phyloP scores from a whole-genome alignment of 805 yeast species.

The Ogataea henricii region DNA sequence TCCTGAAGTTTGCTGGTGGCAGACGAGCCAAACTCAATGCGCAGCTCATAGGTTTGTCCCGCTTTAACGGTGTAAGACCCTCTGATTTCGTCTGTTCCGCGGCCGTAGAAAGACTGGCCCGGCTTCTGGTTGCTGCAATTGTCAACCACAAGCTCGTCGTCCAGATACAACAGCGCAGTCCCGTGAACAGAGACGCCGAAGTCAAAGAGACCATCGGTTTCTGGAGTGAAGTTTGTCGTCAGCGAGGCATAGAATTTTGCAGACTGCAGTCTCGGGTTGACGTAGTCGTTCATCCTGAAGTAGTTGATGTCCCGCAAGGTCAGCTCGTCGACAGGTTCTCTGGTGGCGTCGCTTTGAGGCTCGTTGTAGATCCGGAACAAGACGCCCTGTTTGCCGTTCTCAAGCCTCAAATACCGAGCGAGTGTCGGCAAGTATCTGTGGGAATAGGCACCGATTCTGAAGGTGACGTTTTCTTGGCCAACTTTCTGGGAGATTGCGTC shows the following conservation, averaged over 20 bases:
- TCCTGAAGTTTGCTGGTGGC: slow-evolving; percentile 33
- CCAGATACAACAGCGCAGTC: slow-evolving; percentile 54
- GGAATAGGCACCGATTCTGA: slow-evolving; percentile 37
- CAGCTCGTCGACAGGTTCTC: slow-evolving; percentile 19
- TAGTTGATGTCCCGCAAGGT: slow-evolving; percentile 12
- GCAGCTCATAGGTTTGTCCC: slow-evolving; percentile 48
- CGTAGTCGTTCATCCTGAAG: slow-evolving; percentile 14
- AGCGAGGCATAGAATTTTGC: slow-evolving; percentile 49
- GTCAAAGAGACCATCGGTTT: slow-evolving; percentile 48
- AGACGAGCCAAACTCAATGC: slow-evolving; percentile 54
- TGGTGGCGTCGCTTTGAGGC: slow-evolving; percentile 16
- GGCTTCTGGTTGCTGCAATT: slow-evolving; percentile 52
- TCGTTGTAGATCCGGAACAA: slow-evolving; percentile 29
- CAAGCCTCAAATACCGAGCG: slow-evolving; percentile 22
- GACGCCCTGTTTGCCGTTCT: slow-evolving; percentile 28
- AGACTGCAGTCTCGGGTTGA: slow-evolving; percentile 4
- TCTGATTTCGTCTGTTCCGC: slow-evolving; percentile 55
- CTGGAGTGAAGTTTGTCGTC: slow-evolving; percentile 47
- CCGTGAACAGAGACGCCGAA: slow-evolving; percentile 57
- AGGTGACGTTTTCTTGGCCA: slow-evolving; percentile 26
- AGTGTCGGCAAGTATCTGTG: slow-evolving; percentile 39
- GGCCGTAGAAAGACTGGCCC: slow-evolving; percentile 54
- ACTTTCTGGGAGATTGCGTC: slow-evolving; percentile 42
- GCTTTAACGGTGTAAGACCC: slow-evolving; percentile 41
- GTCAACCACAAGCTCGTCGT: slow-evolving; percentile 55